Evolutionary conservation across 192 early-diverging fungal genomes (phyloP), one percentile per base, ranked within the genome.

Genomic region (Pilobolus umbonatus): DNA sequence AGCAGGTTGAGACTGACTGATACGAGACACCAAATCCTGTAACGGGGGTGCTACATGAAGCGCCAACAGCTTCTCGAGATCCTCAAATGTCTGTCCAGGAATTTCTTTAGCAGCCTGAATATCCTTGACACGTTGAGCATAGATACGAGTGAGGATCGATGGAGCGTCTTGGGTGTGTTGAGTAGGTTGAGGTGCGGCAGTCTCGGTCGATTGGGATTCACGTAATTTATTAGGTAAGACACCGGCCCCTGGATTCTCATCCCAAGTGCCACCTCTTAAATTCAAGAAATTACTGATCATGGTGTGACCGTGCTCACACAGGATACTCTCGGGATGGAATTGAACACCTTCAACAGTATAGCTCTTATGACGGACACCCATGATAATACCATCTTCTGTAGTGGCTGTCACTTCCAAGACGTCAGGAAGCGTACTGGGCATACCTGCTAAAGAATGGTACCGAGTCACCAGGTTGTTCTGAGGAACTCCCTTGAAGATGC

Each of bases 321-420:
- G 80, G 53, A 99, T 94, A 75, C 89, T 91, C 75, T 99, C 97
- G 0, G 97, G 97, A 67, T 99, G 97, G 77, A 86, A 99, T 73
- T 99, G 97, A 10, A 99, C 88, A 46, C 97, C 95, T 74, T 98
- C 95, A 28, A 99, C 80, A 2, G 93, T 85, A 57, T 74, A 93
- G 15, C 77, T 76, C 67, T 80, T 87, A 78, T 99, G 97, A 55
- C 97, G 83, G 17, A 96, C 84, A 53, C 92, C 97, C 97, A 99
- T 99, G 45, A 99, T 79, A 51, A 92, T 68, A 53, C 86, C 80
- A 74, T 88, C 84, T 34, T 82, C 80, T 14, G 87, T 88, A 78
- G 89, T 87, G 65, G 87, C 85, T 15, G 91, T 99, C 54, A 95
- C 79, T 65, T 93, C 89, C 31, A 99, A 68, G 31, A 75, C 85